These are phyloP conservation scores for Alternaria brassicicola DNA, from an alignment of 2,329 filamentous ascomycete species.

Conservation along the genomic window DNA sequence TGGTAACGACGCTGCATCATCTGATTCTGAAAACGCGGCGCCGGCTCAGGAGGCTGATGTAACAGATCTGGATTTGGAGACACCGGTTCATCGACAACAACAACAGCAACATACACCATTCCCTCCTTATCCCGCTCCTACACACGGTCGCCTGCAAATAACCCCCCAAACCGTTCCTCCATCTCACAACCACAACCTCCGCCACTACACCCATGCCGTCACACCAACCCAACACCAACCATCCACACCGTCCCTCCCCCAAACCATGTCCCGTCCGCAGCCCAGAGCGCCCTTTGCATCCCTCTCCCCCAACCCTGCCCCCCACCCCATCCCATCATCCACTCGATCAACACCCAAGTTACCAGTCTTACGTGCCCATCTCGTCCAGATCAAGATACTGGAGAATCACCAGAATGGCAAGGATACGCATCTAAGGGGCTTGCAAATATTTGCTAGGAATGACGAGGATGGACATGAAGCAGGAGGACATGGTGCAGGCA, in stretches of 20 bases:
- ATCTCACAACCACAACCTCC: neutral
- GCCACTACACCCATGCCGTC: neutral
- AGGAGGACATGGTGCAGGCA: slow-evolving; percentile 11
- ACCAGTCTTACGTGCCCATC: slow-evolving; percentile 81
- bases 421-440: slow-evolving; percentile 92
- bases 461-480: slow-evolving; percentile 23
- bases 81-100: slow-evolving; percentile 11
- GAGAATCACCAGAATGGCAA: slow-evolving; percentile 99
- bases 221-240: slow-evolving; percentile 1
- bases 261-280: slow-evolving; percentile 17
- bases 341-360: slow-evolving; percentile 62
- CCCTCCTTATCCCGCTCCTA: neutral
- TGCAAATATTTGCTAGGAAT: slow-evolving; percentile 77
- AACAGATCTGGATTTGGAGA: slow-evolving; percentile 5
- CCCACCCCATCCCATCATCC: neutral
- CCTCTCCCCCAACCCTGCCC: slow-evolving; percentile 20
- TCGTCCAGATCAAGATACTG: slow-evolving; percentile 86
- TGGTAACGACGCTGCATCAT: slow-evolving; percentile 10
- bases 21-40: slow-evolving; percentile 28
- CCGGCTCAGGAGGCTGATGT: neutral
- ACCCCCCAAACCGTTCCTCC: neutral
- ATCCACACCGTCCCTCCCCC: slow-evolving; percentile 7
- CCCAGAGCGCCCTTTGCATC: slow-evolving; percentile 29
- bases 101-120: neutral
- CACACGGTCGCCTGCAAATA: neutral